Evolutionary conservation across 345 rosid genomes (phyloP).

Genomic region (Arabidopsis suecica): DNA sequence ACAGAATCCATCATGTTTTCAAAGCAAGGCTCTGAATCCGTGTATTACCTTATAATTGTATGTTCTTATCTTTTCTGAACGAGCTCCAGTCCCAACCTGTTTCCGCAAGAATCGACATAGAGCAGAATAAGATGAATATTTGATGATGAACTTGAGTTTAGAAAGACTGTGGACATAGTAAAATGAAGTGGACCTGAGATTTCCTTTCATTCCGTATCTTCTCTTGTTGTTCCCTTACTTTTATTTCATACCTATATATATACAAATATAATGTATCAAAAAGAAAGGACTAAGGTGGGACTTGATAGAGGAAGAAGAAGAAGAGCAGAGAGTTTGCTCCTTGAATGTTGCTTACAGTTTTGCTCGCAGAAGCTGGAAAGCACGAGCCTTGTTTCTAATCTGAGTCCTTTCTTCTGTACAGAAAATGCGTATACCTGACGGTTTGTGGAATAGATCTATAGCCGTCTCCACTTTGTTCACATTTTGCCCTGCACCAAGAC

Average conservation of each 20-base stretch:
- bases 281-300: constrained; percentile 10
- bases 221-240: constrained; percentile 92
- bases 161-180: background rate
- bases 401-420: constrained; percentile 98
- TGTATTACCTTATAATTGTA: constrained; percentile 80
- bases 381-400: constrained; percentile 73
- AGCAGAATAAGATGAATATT: constrained; percentile 20
- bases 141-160: background rate
- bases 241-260: constrained; percentile 82
- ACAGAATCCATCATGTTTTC: constrained; percentile 3
- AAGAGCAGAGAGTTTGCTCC: constrained; percentile 14
- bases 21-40: background rate
- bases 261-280: constrained; percentile 28
- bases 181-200: constrained; percentile 59
- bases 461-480: constrained; percentile 99
- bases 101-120: constrained; percentile 20
- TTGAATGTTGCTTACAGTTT: constrained; percentile 65
- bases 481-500: constrained; percentile 77
- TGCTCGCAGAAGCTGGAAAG: constrained; percentile 91
- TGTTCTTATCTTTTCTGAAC: constrained; percentile 94
- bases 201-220: constrained; percentile 70
- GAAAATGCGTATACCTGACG: constrained; percentile 93
- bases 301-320: constrained; percentile 15
- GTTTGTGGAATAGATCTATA: constrained; percentile 90
- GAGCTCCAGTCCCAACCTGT: constrained; percentile 96